Evolutionary conservation across 176 grass and related monocot genomes (phyloP).

Genomic region (Raddia distichophylla): DNA sequence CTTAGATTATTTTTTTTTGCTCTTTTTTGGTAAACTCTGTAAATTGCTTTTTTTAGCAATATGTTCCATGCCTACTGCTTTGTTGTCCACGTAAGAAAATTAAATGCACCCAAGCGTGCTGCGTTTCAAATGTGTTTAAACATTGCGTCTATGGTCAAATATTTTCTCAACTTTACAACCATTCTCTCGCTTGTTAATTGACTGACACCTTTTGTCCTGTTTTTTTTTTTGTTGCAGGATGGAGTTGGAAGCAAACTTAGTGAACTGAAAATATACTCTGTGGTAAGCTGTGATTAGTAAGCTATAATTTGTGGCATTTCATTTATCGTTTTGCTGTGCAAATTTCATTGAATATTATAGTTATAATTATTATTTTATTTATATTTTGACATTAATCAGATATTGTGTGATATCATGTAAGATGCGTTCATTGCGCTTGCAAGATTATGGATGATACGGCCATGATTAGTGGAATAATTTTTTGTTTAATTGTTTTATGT

Average conservation of each 20-base stretch:
- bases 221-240: constrained; percentile 35
- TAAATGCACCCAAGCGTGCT: not conserved
- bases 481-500: not conserved
- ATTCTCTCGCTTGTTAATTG: not conserved
- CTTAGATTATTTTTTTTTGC: too few species aligned
- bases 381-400: too few species aligned
- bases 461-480: not conserved
- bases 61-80: too few species aligned
- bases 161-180: not conserved
- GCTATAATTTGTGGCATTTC: not conserved
- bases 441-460: not conserved
- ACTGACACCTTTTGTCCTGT: not conserved
- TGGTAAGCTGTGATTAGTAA: constrained; percentile 7
- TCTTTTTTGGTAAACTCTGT: too few species aligned
- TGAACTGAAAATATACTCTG: constrained; percentile 50
- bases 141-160: not conserved
- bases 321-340: not conserved
- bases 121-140: not conserved
- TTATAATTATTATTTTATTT: not conserved
- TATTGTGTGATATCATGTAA: not conserved
- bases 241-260: constrained; percentile 27
- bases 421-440: not conserved
- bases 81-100: too few species aligned
- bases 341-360: not conserved
- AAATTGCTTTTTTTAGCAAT: too few species aligned